Base-by-base conservation (phyloP, 2,329 filamentous ascomycete genomes). In the Verticillium dahliae region DNA sequence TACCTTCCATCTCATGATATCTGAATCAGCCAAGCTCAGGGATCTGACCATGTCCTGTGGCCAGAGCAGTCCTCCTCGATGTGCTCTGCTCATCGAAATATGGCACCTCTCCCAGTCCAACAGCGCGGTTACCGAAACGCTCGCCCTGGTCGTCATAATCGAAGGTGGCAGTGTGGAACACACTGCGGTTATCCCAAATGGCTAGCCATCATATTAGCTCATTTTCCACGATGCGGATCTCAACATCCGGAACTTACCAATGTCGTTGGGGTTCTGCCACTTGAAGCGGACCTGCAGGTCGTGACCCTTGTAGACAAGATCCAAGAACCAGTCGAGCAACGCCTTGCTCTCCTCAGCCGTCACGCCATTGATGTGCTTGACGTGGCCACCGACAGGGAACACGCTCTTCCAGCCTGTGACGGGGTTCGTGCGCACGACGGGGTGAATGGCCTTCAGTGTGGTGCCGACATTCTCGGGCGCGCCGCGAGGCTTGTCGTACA, bases 101-200 rank as follows among this genome's bases (percentile, higher is more conserved):
- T 1, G 80, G 85, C 65, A 70, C 78, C 75, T 81, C 85, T 14
- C 80, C 85, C 6, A 85, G 76, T 9, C 78, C 81, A 7, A 87
- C 83, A 0, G 80, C 77, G 18, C 85, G 69, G 68, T 85, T 77
- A 35, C 82, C 79, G 57, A 77, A 75, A 57, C 85, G 74, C 35
- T 80, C 75, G 0, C 82, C 83, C 33, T 80, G 74, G 1, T 75
- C 77, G 14, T 79, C 78, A 56, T 85, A 86, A 65, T 87, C 85
- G 61, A 80, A 83, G 0, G 84, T 87, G 0, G 83, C 84, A 10
- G 78, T 81, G 66, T 87, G 85, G 71, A 83, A 86, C 1, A 75
- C 80, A 59, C 80, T 82, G 6, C 84, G 73, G 63, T 87, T 87
- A 64, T 88, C 85, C 85, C 85, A 88, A 63, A 87, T 84, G 1